Evolutionary conservation across 768 basidiomycete species (phyloP).

Genomic region (Tephrocybe sp.): DNA sequence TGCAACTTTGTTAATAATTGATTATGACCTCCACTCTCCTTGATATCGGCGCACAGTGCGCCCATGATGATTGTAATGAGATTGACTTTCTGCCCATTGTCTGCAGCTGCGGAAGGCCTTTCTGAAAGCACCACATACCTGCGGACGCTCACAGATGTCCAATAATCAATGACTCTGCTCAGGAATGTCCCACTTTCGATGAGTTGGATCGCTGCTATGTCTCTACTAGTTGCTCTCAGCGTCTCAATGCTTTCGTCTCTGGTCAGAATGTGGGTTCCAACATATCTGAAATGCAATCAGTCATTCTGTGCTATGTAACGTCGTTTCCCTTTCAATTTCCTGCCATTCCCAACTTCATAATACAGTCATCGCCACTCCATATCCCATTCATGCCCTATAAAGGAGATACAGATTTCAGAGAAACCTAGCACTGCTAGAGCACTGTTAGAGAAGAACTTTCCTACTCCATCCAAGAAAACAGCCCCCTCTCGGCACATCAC

Average conservation of each 20-base stretch:
- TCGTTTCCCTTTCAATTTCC: slow-evolving; percentile 9
- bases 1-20: too few species aligned
- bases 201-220: slow-evolving; percentile 50
- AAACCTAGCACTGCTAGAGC: slow-evolving; percentile 50
- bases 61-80: slow-evolving; percentile 52
- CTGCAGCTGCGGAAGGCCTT: slow-evolving; percentile 58
- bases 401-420: slow-evolving; percentile 13
- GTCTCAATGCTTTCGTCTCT: slow-evolving; percentile 42
- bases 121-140: slow-evolving; percentile 62
- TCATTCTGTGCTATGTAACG: slow-evolving; percentile 65
- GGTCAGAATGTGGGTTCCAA: slow-evolving; percentile 25
- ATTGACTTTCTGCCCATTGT: slow-evolving; percentile 78
- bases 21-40: slow-evolving; percentile 38
- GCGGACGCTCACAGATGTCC: slow-evolving; percentile 62
- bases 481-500: slow-evolving; percentile 18
- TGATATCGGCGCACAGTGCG: slow-evolving; percentile 63
- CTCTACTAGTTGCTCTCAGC: slow-evolving; percentile 51
- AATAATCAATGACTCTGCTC: slow-evolving; percentile 4
- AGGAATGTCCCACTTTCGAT: slow-evolving; percentile 18
- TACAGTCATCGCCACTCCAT: slow-evolving; percentile 65
- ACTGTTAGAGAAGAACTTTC: slow-evolving; percentile 54
- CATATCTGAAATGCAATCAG: slow-evolving; percentile 51
- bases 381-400: slow-evolving; percentile 52
- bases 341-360: slow-evolving; percentile 2
- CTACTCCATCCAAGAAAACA: slow-evolving; percentile 23